Evolutionary conservation across 306 rosid genomes (phyloP), one percentile per base, ranked within the genome.

Genomic region (Dicorynia guianensis): DNA sequence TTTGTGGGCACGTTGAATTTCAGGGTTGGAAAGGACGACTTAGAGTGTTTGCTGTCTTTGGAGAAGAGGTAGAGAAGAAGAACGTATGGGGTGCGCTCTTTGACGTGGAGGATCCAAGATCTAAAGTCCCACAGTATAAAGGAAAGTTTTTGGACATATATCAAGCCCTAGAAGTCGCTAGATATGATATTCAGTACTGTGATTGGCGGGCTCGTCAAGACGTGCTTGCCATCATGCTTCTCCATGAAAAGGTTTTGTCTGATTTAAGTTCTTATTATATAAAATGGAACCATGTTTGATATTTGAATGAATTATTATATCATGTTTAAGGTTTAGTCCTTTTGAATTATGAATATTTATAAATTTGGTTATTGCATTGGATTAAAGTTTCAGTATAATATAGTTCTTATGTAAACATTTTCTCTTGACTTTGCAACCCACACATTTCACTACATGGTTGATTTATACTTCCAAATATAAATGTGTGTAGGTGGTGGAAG

Each of bases 201-300:
- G 99, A 96, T 84, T 96, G 99, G 99, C 90, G 97, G 40, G 99
- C 99, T 85, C 93, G 99, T 18, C 99, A 88, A 82, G 99, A 96
- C 12, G 87, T 96, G 59, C 99, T 92, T 20, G 64, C 97, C 59
- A 96, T 93, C 86, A 90, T 90, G 99, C 96, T 87, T 62, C 98
- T 96, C 72, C 99, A 93, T 68, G 97, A 96, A 80, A 96, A 90
- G 99, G 99, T 95, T 54, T 67, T 42, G 46, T 2, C 44, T 53
- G 39, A 39, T 68, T 61, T 69, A 7, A 17, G 17, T 78, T 10
- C 18, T 44, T 46, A 18, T 61, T 63, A 6, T 33, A 59, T 11
- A 54, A 8, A n/a, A 59, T 64, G 3, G 3, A 44, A n/a, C 8
- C 11, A 3, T 52, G 7, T 72, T 42, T 18, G 15, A 82, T 64